These are phyloP conservation scores for Zancudomyces culisetae DNA, from an alignment of 371 early-diverging fungal species.

Conservation along the genomic window DNA sequence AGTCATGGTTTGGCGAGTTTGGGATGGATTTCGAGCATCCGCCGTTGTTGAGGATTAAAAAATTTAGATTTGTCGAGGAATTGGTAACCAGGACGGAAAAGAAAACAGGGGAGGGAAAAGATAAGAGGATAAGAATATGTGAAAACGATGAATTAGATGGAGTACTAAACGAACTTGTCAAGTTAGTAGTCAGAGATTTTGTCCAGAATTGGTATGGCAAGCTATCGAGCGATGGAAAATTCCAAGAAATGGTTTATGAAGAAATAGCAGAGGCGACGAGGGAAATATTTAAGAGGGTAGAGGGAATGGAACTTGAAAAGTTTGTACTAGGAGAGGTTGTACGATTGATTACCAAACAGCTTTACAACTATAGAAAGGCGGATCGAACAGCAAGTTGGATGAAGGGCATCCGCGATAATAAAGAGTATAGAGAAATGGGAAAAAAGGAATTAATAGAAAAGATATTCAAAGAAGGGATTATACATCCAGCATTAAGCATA, in stretches of 20 bases:
- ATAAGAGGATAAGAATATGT: too few species aligned
- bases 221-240: slow-evolving; percentile 20
- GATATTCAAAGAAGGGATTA: slow-evolving; percentile 8
- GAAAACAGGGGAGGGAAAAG: not conserved
- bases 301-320: slow-evolving; percentile 30
- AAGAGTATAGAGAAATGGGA: not conserved
- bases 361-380: slow-evolving; percentile 39
- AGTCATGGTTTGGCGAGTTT: not conserved
- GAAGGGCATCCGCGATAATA: not conserved
- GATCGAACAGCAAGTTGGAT: not conserved
- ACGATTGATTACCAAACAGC: slow-evolving; percentile 45
- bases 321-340: slow-evolving; percentile 36
- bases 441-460: slow-evolving; percentile 21
- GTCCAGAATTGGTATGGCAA: slow-evolving; percentile 25
- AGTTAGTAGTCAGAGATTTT: slow-evolving; percentile 25
- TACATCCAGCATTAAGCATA: not conserved
- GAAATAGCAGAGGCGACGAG: slow-evolving; percentile 11
- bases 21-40: not conserved
- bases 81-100: not conserved
- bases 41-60: not conserved
- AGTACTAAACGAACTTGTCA: slow-evolving; percentile 10
- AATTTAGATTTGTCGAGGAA: not conserved
- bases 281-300: slow-evolving; percentile 9
- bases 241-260: slow-evolving; percentile 11
- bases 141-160: not conserved